Evolutionary conservation across 305 asterid genomes (phyloP).

Genomic region (Fraxinus xanthoxyloides): DNA sequence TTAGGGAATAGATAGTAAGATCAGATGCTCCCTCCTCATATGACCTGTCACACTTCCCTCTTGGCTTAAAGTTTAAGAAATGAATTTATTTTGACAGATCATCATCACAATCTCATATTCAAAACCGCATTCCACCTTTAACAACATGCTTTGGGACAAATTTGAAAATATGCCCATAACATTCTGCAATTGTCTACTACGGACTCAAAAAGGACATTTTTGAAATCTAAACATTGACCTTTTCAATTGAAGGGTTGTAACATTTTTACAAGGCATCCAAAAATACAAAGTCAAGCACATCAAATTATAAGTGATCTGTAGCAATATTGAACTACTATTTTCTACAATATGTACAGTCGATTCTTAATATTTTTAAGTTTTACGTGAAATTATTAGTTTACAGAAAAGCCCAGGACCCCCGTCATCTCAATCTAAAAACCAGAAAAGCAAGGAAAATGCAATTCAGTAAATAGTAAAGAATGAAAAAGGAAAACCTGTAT

Average conservation of each 20-base stretch:
- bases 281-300: background rate
- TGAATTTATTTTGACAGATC: background rate
- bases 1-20: background rate
- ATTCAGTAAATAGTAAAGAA: background rate
- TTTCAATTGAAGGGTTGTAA: background rate
- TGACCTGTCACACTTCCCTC: background rate
- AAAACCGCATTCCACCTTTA: background rate
- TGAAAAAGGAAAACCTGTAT: conserved; percentile 45
- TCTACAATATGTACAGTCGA: background rate
- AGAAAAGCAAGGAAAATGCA: background rate
- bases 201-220: background rate
- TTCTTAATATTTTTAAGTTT: background rate
- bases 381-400: background rate
- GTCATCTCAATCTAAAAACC: conserved; percentile 10
- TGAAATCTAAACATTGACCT: background rate
- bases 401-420: background rate
- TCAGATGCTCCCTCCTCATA: background rate
- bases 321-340: background rate
- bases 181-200: background rate
- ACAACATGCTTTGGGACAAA: background rate
- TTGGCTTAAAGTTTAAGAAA: background rate
- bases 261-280: background rate
- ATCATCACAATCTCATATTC: background rate
- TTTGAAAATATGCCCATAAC: background rate
- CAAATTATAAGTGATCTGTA: background rate